Conservation (phyloP, 345 rosid species). For the Diplotaxis tenuifolia region DNA sequence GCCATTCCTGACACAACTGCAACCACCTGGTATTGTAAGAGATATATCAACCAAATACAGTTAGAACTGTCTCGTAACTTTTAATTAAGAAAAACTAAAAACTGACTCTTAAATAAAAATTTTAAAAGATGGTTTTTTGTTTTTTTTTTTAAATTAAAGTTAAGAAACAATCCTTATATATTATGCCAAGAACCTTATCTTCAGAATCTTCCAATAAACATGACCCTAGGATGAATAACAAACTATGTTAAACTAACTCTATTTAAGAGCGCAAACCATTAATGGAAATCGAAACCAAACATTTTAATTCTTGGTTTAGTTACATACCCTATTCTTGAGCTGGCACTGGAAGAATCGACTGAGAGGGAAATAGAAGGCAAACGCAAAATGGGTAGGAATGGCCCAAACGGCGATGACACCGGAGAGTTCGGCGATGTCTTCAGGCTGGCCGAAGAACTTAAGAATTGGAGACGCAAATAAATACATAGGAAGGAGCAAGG, state of each 20-base stretch:
- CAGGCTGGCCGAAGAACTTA: conserved; percentile 64
- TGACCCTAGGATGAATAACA: too few relatives aligned
- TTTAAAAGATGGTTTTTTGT: not conserved
- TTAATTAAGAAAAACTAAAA: too few relatives aligned
- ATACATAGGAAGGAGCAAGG: conserved; percentile 57
- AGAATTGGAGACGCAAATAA: conserved; percentile 53
- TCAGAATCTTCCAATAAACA: too few relatives aligned
- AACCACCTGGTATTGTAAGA: conserved; percentile 33
- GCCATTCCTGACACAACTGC: conserved; percentile 52
- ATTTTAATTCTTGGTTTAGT: not conserved
- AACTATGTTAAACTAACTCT: too few relatives aligned
- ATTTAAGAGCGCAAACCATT: not conserved
- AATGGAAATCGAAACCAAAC: too few relatives aligned
- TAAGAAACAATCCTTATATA: too few relatives aligned
- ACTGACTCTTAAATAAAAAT: too few relatives aligned
- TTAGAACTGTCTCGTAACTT: not conserved
- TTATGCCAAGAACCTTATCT: too few relatives aligned
- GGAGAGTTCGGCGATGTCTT: conserved; percentile 55
- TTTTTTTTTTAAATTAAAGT: too few relatives aligned
- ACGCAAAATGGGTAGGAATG: conserved; percentile 79
- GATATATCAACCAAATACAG: not conserved
- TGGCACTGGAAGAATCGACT: conserved; percentile 79
- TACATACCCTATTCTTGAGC: conserved; percentile 28
- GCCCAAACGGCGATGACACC: conserved; percentile 50
- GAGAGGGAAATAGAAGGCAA: conserved; percentile 69